Percentiles rank a stretch among this genome's conserved stretches.
Conservation (phyloP, 257 asterid genomes). For the Ophiorrhiza pumila region DNA sequence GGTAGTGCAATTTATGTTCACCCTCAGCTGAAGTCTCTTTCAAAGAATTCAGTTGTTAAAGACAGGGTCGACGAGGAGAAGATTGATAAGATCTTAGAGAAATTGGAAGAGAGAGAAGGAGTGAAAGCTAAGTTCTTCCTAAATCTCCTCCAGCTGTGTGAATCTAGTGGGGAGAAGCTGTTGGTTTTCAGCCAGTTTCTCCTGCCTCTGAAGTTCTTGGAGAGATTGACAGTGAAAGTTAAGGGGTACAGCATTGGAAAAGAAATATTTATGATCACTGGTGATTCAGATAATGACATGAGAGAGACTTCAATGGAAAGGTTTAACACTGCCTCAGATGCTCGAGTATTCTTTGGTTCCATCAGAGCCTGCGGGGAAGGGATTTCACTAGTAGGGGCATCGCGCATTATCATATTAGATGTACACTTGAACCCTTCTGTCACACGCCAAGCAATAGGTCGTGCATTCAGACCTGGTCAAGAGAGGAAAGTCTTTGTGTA, state of each 20-base stretch:
- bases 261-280: constrained; percentile 91
- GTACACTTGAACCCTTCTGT: constrained; percentile 90
- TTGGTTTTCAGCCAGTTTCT: constrained; percentile 90
- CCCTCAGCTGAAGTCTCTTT: constrained; percentile 62
- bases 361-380: constrained; percentile 97
- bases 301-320: constrained; percentile 75
- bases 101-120: constrained; percentile 61
- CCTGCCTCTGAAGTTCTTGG: constrained; percentile 78
- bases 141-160: constrained; percentile 83
- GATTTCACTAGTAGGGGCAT: constrained; percentile 93
- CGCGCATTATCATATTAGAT: constrained; percentile 76
- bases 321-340: constrained; percentile 66
- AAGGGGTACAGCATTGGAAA: constrained; percentile 67
- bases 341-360: constrained; percentile 93
- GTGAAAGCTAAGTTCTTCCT: constrained; percentile 80
- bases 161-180: constrained; percentile 70
- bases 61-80: constrained; percentile 81
- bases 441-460: constrained; percentile 99
- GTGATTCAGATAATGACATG: constrained; percentile 71
- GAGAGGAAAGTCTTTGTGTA: constrained; percentile 70
- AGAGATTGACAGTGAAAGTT: constrained; percentile 61
- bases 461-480: constrained; percentile 97
- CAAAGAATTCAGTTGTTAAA: constrained; percentile 54
- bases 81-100: constrained; percentile 54
- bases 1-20: constrained; percentile 96